Evolutionary conservation across 805 yeast genomes (phyloP).

Genomic region (Candida piceae): DNA sequence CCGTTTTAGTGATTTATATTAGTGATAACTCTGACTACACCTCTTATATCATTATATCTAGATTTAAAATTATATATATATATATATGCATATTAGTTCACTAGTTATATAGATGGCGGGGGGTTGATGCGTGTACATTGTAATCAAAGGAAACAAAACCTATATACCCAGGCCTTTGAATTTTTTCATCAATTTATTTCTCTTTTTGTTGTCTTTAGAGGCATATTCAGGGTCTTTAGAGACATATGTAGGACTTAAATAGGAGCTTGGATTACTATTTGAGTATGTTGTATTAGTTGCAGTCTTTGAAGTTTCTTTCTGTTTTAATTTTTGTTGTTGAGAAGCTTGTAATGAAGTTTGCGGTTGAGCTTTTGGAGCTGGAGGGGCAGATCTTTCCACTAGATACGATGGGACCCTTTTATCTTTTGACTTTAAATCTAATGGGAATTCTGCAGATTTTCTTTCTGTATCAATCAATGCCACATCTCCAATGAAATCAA

Average conservation of each 20-base stretch:
- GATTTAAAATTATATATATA: no score
- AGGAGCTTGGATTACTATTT: neutral
- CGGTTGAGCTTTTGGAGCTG: slow-evolving; percentile 1
- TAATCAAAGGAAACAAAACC: no score
- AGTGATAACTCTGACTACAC: no score
- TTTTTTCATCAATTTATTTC: slow-evolving; percentile 20
- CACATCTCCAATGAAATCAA: slow-evolving; percentile 31
- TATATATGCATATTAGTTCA: no score
- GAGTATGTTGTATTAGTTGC: neutral
- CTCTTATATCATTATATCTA: no score
- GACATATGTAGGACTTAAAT: neutral
- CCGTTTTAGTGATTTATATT: no score
- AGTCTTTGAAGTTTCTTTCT: slow-evolving; percentile 4
- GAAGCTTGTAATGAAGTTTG: slow-evolving; percentile 2
- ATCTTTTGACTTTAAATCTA: slow-evolving; percentile 20
- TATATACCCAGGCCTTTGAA: slow-evolving; percentile 20
- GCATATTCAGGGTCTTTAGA: neutral
- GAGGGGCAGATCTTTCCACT: neutral
- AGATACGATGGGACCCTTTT: slow-evolving; percentile 11
- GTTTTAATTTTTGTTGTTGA: neutral
- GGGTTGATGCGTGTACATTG: no score
- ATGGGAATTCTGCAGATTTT: slow-evolving; percentile 20
- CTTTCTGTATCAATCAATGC: slow-evolving; percentile 25
- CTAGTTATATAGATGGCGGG: no score
- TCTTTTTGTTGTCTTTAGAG: slow-evolving; percentile 10